Percentiles rank a stretch among this genome's conserved stretches.
Evolutionary conservation across 1,284 basidiomycete species (phyloP).

Genomic region (Meira nashicola): DNA sequence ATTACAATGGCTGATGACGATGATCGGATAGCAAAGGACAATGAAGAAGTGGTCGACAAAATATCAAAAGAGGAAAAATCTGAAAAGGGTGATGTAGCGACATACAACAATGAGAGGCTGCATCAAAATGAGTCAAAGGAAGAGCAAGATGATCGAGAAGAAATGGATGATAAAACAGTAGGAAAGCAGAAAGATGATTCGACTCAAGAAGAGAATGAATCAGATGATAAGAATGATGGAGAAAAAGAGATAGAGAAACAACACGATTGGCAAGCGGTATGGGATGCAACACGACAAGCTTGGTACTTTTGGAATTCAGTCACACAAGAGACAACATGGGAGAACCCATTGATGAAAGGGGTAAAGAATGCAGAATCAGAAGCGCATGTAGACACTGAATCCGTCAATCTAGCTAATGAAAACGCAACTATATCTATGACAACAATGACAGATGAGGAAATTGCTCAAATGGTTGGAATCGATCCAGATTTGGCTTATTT

Average conservation of each 20-base stretch:
- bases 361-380: background rate
- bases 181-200: background rate
- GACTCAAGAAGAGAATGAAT: background rate
- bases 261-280: background rate
- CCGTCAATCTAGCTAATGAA: background rate
- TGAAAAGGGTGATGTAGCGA: background rate
- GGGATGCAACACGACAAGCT: constrained; percentile 7
- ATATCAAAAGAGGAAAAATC: background rate
- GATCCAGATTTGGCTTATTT: constrained; percentile 18
- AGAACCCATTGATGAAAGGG: constrained; percentile 10
- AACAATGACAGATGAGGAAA: constrained; percentile 8
- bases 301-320: constrained; percentile 20
- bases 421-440: background rate
- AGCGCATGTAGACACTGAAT: background rate
- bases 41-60: background rate
- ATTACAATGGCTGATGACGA: too few relatives aligned
- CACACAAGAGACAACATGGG: constrained; percentile 17
- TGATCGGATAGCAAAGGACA: too few relatives aligned
- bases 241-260: background rate
- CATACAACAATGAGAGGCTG: background rate
- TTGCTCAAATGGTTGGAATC: constrained; percentile 6
- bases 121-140: background rate
- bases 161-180: background rate
- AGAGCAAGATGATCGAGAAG: background rate
- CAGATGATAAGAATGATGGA: constrained; percentile 1